Conservation (phyloP, 225 moss, liverwort and hornwort genomes). For the Climacium dendroides region DNA sequence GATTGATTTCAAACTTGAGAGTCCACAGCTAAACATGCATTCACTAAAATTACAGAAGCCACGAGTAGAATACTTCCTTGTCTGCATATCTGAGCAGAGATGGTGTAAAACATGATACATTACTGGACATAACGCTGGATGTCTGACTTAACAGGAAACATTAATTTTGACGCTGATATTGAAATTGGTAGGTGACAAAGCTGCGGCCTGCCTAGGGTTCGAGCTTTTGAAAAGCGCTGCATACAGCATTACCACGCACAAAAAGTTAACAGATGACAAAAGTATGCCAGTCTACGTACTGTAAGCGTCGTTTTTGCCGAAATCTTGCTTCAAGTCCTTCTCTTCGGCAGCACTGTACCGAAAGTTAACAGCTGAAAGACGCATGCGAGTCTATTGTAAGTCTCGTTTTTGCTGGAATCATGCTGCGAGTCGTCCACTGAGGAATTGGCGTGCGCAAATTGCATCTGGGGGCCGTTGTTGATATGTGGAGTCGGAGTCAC, state of each 20-base stretch:
- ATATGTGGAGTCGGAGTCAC: neutral
- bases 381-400: neutral
- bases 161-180: constrained; percentile 20
- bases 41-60: neutral
- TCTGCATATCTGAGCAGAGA: neutral
- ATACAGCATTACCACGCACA: neutral
- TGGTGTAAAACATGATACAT: constrained; percentile 3
- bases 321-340: neutral
- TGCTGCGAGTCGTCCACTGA: neutral
- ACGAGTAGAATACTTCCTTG: neutral
- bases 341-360: neutral
- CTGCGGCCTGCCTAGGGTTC: constrained; percentile 84
- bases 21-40: neutral
- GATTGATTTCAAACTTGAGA: neutral
- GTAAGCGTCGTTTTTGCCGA: neutral
- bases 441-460: neutral
- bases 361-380: neutral
- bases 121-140: constrained; percentile 14
- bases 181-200: constrained; percentile 89
- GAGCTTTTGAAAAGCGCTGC: constrained; percentile 87
- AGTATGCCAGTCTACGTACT: neutral
- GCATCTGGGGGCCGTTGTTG: neutral
- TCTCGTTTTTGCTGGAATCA: neutral
- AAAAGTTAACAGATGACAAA: neutral
- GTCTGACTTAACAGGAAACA: neutral